Conservation (phyloP, 176 grass and related monocot species). For the Bonia amplexicaulis region DNA sequence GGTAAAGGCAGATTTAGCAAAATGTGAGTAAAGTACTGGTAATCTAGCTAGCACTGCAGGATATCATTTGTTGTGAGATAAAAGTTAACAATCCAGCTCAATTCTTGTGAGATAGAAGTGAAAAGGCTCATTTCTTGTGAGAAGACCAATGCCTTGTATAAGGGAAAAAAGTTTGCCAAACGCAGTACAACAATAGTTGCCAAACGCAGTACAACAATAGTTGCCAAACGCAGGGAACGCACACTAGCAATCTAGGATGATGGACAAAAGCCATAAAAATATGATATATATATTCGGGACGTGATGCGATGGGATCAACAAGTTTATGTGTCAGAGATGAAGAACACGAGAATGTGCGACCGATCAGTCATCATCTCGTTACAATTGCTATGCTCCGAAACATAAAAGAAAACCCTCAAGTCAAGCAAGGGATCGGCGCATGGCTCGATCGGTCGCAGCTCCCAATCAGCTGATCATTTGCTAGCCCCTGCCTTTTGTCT, state of each 20-base stretch:
- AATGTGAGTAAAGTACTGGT: not conserved
- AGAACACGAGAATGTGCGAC: slow-evolving; percentile 24
- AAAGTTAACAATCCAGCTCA: not conserved
- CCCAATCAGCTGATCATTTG: slow-evolving; percentile 28
- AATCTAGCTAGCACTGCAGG: not conserved
- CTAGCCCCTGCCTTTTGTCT: not conserved
- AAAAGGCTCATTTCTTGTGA: not conserved
- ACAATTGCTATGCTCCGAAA: not conserved
- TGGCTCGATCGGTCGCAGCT: slow-evolving; percentile 25
- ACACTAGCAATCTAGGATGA: not conserved
- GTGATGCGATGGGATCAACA: slow-evolving; percentile 15
- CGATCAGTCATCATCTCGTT: not conserved
- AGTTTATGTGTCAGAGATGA: slow-evolving; percentile 3
- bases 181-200: not conserved
- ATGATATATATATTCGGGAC: not conserved
- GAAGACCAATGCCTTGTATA: not conserved
- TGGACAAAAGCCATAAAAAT: not conserved
- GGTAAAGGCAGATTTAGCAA: not conserved
- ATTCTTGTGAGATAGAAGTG: not conserved
- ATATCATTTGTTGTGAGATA: not conserved
- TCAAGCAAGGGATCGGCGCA: slow-evolving; percentile 50
- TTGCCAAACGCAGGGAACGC: not conserved
- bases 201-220: not conserved
- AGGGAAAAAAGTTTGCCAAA: not conserved
- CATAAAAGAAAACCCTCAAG: slow-evolving; percentile 16